Evolutionary conservation across 2,329 filamentous ascomycete genomes (phyloP).

Genomic region (Exophiala sp.): DNA sequence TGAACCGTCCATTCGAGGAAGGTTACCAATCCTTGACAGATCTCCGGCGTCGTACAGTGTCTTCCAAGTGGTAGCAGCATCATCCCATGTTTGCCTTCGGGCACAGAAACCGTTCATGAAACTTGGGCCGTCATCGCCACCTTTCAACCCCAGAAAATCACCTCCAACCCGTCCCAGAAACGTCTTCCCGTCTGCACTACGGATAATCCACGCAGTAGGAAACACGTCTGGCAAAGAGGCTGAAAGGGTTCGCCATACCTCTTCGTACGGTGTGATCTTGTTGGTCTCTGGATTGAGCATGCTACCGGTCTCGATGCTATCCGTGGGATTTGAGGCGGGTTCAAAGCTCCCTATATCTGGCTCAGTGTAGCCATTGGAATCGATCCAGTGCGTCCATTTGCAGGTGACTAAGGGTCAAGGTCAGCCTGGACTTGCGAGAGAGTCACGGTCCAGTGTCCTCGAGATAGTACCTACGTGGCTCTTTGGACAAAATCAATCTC

Average conservation of each 20-base stretch:
- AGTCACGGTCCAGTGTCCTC: background rate
- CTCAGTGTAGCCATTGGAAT: slow-evolving; percentile 17
- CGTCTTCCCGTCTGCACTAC: slow-evolving; percentile 8
- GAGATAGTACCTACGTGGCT: slow-evolving; percentile 33
- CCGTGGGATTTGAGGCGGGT: slow-evolving; percentile 40
- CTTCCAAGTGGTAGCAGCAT: background rate
- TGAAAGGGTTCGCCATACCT: slow-evolving; percentile 33
- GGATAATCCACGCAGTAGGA: slow-evolving; percentile 10
- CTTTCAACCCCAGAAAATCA: slow-evolving; percentile 12
- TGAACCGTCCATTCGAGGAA: background rate
- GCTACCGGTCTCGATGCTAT: slow-evolving; percentile 33
- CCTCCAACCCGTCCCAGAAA: slow-evolving; percentile 7
- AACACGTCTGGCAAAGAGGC: slow-evolving; percentile 1
- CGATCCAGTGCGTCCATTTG: slow-evolving; percentile 21
- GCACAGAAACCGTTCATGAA: slow-evolving; percentile 7
- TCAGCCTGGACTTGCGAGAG: background rate
- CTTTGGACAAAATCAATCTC: slow-evolving; percentile 35
- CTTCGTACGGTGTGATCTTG: slow-evolving; percentile 54
- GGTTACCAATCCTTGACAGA: background rate
- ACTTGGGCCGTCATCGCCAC: slow-evolving; percentile 2
- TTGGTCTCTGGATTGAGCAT: slow-evolving; percentile 17
- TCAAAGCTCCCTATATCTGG: slow-evolving; percentile 24
- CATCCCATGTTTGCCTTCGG: slow-evolving; percentile 1
- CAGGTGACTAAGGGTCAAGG: background rate
- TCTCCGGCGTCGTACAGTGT: slow-evolving; percentile 7